Evolutionary conservation across 139 green algal species (phyloP).

Genomic region (Chlorella sp.): DNA sequence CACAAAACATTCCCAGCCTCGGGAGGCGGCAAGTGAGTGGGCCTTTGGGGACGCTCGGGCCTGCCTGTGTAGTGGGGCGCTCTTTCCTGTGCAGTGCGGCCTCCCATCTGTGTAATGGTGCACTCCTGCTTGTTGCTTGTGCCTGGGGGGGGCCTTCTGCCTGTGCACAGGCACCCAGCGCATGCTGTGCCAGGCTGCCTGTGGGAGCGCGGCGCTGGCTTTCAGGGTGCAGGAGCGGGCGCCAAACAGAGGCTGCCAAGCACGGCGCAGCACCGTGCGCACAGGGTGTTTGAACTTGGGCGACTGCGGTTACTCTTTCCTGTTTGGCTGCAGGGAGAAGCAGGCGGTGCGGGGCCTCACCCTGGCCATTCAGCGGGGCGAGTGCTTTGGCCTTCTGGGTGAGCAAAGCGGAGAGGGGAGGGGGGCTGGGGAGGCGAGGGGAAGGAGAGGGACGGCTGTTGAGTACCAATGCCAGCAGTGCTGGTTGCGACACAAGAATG

Average conservation of each 20-base stretch:
- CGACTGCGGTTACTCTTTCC: too few relatives aligned
- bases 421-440: neutral
- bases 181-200: neutral
- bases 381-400: conserved; percentile 88
- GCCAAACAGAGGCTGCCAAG: neutral
- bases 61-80: too few relatives aligned
- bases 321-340: conserved; percentile 47
- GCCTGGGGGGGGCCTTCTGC: too few relatives aligned
- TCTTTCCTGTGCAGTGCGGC: too few relatives aligned
- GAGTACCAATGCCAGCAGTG: neutral
- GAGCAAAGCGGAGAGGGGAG: neutral
- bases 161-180: too few relatives aligned
- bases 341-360: conserved; percentile 68
- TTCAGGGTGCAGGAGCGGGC: neutral
- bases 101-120: too few relatives aligned
- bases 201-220: neutral
- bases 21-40: conserved; percentile 58
- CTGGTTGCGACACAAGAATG: neutral
- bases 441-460: neutral
- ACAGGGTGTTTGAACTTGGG: neutral
- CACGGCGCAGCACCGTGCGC: neutral
- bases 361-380: conserved; percentile 73
- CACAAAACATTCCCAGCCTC: conserved; percentile 77
- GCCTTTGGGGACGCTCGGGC: too few relatives aligned
- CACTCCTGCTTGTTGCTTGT: neutral